Conservation (phyloP, 2,329 filamentous ascomycete species). For the Pleoardoris graminearum region DNA sequence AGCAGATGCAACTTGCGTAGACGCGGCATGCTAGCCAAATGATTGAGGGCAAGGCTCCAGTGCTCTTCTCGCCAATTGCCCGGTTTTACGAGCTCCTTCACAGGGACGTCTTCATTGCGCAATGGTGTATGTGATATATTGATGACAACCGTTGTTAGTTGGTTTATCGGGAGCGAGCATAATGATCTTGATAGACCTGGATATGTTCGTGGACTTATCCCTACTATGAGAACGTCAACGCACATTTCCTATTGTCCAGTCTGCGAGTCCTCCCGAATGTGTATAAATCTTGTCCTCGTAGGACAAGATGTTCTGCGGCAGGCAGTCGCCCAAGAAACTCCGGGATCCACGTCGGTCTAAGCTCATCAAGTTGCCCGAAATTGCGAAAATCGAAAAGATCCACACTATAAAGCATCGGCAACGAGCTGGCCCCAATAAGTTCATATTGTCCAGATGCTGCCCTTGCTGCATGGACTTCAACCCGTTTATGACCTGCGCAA, state of each 20-base stretch:
- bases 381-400: neutral
- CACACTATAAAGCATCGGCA: neutral
- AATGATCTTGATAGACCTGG: neutral
- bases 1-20: neutral
- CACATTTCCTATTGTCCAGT: neutral
- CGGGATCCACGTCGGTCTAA: neutral
- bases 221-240: too few species aligned
- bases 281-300: neutral
- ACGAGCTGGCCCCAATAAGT: too few species aligned
- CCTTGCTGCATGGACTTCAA: neutral
- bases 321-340: too few species aligned
- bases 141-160: neutral
- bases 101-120: neutral
- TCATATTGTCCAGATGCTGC: too few species aligned
- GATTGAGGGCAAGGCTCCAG: neutral
- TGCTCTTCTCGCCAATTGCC: neutral
- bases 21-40: conserved; percentile 2
- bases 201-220: neutral
- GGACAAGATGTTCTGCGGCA: neutral
- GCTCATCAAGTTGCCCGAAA: neutral
- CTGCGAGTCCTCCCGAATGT: neutral
- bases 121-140: neutral
- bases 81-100: neutral
- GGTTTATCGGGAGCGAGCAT: neutral
- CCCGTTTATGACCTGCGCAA: neutral